These are phyloP conservation scores for Fibroporia radiculosa DNA, from an alignment of 768 basidiomycete species.

Conservation along the genomic window DNA sequence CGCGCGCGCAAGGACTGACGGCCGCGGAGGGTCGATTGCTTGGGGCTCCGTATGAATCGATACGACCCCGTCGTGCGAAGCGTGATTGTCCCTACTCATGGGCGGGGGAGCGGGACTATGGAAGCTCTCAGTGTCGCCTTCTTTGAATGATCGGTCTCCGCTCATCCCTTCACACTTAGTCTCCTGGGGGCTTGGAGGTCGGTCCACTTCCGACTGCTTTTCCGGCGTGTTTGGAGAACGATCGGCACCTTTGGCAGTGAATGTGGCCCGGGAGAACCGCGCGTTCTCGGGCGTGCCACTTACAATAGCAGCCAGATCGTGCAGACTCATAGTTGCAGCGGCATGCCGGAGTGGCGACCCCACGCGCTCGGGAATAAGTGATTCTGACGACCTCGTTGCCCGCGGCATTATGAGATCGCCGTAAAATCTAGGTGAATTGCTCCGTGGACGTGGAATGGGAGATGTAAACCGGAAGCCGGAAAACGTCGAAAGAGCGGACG, in stretches of 20 bases:
- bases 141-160: neutral
- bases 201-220: neutral
- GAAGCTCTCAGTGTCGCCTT: neutral
- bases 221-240: too few relatives aligned
- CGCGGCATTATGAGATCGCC: neutral
- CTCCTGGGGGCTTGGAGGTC: neutral
- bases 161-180: neutral
- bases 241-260: too few relatives aligned
- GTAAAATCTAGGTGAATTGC: neutral
- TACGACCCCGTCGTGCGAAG: conserved; percentile 26
- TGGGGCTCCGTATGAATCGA: conserved; percentile 26
- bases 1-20: conserved; percentile 17
- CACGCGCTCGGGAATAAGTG: neutral
- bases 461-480: conserved; percentile 1
- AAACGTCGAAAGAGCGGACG: neutral
- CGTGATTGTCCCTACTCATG: conserved; percentile 15
- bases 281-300: neutral
- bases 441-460: neutral
- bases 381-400: neutral
- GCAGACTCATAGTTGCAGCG: neutral
- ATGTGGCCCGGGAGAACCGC: too few relatives aligned
- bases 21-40: conserved; percentile 26
- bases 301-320: neutral
- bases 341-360: neutral
- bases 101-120: conserved; percentile 2